phyloP scores from a whole-genome alignment of 169 alveolate species.

The Haemoproteus tartakovskyi region DNA sequence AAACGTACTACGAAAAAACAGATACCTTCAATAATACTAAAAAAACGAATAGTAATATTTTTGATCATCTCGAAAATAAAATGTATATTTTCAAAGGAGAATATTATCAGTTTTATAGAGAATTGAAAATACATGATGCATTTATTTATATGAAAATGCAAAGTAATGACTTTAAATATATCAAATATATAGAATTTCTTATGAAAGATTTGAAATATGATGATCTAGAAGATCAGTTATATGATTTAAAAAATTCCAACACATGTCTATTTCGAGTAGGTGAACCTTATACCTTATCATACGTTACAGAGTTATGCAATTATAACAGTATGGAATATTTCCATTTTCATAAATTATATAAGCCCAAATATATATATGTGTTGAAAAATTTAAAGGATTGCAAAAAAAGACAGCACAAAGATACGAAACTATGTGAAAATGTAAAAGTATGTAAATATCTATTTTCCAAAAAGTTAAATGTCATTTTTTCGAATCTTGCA shows the following conservation, averaged over 20 bases:
- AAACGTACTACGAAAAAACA: no score
- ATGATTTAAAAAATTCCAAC: neutral
- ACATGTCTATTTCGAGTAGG: slow-evolving; percentile 14
- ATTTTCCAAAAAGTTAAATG: slow-evolving; percentile 1
- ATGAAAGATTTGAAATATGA: slow-evolving; percentile 6
- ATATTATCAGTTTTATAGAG: no score
- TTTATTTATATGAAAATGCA: neutral
- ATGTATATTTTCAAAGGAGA: no score
- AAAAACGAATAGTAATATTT: no score
- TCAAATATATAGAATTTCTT: slow-evolving; percentile 29
- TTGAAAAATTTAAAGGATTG: slow-evolving; percentile 1
- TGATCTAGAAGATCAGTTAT: slow-evolving; percentile 37
- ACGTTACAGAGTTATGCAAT: slow-evolving; percentile 23
- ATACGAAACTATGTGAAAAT: slow-evolving; percentile 50
- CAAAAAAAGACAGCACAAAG: neutral
- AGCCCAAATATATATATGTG: neutral
- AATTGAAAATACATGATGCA: slow-evolving; percentile 16
- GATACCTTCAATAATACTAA: no score
- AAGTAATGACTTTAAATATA: neutral
- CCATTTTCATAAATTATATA: slow-evolving; percentile 19
- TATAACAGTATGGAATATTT: slow-evolving; percentile 27
- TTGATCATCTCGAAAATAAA: no score
- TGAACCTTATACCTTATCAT: slow-evolving; percentile 4
- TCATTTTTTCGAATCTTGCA: neutral
- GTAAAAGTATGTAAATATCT: neutral